Conservation (phyloP, 2,329 filamentous ascomycete species). For the Penicillium sp. region DNA sequence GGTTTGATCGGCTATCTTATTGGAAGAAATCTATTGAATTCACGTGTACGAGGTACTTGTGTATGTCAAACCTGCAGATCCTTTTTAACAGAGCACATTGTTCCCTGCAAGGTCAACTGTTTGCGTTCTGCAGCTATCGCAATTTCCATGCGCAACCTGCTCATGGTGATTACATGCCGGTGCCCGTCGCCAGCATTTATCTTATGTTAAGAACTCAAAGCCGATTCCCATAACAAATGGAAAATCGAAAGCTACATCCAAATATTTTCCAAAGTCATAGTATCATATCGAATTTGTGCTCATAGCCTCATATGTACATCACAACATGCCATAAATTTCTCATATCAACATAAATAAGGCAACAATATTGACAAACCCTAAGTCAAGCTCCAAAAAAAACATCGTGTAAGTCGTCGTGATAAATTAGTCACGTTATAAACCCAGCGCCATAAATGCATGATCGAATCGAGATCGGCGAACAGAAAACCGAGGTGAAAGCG, state of each 20-base stretch:
- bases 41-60: not conserved
- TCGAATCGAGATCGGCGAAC: not conserved
- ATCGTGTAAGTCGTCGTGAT: slow-evolving; percentile 20
- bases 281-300: slow-evolving; percentile 5
- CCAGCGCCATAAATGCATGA: slow-evolving; percentile 24
- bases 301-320: slow-evolving; percentile 12
- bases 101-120: slow-evolving; percentile 17
- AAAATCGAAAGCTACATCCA: slow-evolving; percentile 21
- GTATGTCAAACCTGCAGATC: slow-evolving; percentile 2
- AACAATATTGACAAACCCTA: slow-evolving; percentile 13
- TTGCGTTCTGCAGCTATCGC: slow-evolving; percentile 16
- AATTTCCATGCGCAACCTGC: not conserved
- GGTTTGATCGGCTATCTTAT: not conserved
- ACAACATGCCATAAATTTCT: not conserved
- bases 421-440: slow-evolving; percentile 22
- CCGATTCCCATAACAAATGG: not conserved
- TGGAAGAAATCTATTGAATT: not conserved
- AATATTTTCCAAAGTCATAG: slow-evolving; percentile 14
- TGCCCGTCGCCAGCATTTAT: slow-evolving; percentile 7
- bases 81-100: slow-evolving; percentile 20
- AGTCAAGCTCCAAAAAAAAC: slow-evolving; percentile 4
- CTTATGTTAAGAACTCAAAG: not conserved
- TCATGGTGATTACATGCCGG: slow-evolving; percentile 9
- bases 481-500: not conserved
- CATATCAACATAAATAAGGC: slow-evolving; percentile 15